Evolutionary conservation across 1,284 basidiomycete genomes (phyloP).

Genomic region (Ustilago loliicola): DNA sequence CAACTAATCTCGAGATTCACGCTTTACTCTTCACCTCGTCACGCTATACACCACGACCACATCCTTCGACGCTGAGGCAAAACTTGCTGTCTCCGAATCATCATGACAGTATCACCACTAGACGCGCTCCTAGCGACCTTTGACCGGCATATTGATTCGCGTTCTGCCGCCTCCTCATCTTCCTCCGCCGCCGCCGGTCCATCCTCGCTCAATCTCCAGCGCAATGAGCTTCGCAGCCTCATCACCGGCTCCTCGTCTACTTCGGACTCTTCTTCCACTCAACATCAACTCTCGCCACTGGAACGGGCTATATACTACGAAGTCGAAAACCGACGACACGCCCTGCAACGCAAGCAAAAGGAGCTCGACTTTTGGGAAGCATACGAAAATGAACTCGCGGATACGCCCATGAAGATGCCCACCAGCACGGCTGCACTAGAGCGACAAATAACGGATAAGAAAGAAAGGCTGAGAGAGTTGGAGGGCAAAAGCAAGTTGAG

Average conservation of each 20-base stretch:
- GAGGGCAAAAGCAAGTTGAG: slow-evolving; percentile 30
- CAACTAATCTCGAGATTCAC: no score
- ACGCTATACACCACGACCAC: neutral
- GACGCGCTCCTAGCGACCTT: slow-evolving; percentile 34
- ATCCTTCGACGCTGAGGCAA: neutral
- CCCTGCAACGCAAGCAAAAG: slow-evolving; percentile 24
- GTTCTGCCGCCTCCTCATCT: slow-evolving; percentile 15
- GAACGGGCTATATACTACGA: slow-evolving; percentile 52
- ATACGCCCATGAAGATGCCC: slow-evolving; percentile 37
- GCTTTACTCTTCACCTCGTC: neutral
- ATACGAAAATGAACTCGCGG: slow-evolving; percentile 33
- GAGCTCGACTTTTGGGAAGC: slow-evolving; percentile 55
- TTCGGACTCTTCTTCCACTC: neutral
- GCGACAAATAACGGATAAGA: slow-evolving; percentile 40
- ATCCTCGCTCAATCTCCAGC: slow-evolving; percentile 15
- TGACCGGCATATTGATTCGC: slow-evolving; percentile 36
- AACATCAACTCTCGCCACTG: slow-evolving; percentile 31
- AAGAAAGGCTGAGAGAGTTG: slow-evolving; percentile 25
- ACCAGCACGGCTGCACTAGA: slow-evolving; percentile 29
- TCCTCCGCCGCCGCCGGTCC: slow-evolving; percentile 23
- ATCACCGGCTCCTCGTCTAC: slow-evolving; percentile 11
- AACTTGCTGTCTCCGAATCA: neutral
- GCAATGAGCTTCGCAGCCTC: slow-evolving; percentile 30
- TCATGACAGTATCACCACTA: slow-evolving; percentile 39
- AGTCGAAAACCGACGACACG: slow-evolving; percentile 28